phyloP scores from a whole-genome alignment of 2,329 filamentous ascomycete genomes.

The Orbilia quercus region DNA sequence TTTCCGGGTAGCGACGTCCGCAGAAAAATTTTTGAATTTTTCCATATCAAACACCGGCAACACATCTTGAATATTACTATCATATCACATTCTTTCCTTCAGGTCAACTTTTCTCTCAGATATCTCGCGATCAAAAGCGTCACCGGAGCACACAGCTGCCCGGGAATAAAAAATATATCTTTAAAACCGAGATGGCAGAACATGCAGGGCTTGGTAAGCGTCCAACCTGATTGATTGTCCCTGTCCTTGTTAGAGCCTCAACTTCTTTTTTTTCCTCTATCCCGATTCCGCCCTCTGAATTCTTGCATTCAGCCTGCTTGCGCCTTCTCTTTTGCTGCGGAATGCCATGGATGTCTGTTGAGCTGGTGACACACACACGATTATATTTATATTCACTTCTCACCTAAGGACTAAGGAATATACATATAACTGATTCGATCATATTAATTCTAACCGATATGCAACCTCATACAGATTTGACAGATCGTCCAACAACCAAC shows the following conservation, averaged over 20 bases:
- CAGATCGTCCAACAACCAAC: slow-evolving; percentile 7
- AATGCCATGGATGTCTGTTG: neutral
- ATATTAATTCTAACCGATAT: slow-evolving; percentile 26
- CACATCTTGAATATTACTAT: neutral
- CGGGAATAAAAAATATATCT: neutral
- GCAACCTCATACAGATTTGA: slow-evolving; percentile 12
- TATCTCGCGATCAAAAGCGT: slow-evolving; percentile 38
- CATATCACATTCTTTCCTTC: slow-evolving; percentile 4
- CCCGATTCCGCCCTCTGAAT: neutral
- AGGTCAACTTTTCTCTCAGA: slow-evolving; percentile 15
- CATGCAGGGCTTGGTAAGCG: slow-evolving; percentile 43
- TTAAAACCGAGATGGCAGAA: slow-evolving; percentile 42
- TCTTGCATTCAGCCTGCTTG: neutral
- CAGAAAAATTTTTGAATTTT: slow-evolving; percentile 38
- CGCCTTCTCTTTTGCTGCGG: slow-evolving; percentile 3
- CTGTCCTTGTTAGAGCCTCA: neutral
- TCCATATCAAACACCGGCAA: neutral
- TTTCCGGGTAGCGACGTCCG: slow-evolving; percentile 40
- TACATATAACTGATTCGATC: neutral
- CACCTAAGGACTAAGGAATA: too few species aligned
- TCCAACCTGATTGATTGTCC: slow-evolving; percentile 9
- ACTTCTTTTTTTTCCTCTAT: neutral
- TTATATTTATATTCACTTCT: too few species aligned
- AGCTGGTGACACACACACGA: too few species aligned
- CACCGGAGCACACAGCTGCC: slow-evolving; percentile 41